A percentile compares a stretch with the other conserved stretches of the same genome.
phyloP scores from a whole-genome alignment of 345 rosid genomes.

The Turnera subulata region DNA sequence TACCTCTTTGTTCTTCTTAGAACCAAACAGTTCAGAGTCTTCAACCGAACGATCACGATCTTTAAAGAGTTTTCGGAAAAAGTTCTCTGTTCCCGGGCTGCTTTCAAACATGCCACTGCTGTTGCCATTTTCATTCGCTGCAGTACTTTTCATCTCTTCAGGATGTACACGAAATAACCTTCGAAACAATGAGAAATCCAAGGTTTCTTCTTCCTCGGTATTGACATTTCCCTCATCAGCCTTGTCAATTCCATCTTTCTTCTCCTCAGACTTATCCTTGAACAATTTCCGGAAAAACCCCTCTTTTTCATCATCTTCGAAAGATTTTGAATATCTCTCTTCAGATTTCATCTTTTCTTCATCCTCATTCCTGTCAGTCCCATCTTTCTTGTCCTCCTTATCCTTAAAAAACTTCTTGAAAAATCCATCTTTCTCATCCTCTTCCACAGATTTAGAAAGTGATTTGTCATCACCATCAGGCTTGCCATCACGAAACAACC shows the following conservation, averaged over 20 bases:
- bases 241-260: constrained; percentile 66
- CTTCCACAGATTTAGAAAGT: constrained; percentile 55
- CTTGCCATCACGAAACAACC: constrained; percentile 60
- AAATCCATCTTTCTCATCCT: constrained; percentile 83
- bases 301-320: constrained; percentile 84
- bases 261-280: constrained; percentile 80
- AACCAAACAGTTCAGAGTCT: constrained; percentile 82
- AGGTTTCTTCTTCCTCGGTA: constrained; percentile 78
- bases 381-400: constrained; percentile 78
- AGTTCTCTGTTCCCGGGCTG: constrained; percentile 93
- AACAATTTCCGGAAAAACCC: constrained; percentile 84
- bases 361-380: constrained; percentile 42
- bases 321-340: constrained; percentile 53
- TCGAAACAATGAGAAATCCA: constrained; percentile 72
- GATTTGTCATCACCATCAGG: constrained; percentile 45
- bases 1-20: constrained; percentile 83
- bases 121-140: constrained; percentile 51
- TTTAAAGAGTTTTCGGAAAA: constrained; percentile 93
- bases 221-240: constrained; percentile 40
- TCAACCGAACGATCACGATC: constrained; percentile 93
- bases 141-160: constrained; percentile 60
- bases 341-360: constrained; percentile 33
- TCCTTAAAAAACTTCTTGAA: constrained; percentile 79
- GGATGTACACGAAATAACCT: constrained; percentile 93
- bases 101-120: constrained; percentile 60